These are phyloP conservation scores for Sphaerulina musiva DNA, from an alignment of 2,329 filamentous ascomycete genomes.

Conservation along the genomic window DNA sequence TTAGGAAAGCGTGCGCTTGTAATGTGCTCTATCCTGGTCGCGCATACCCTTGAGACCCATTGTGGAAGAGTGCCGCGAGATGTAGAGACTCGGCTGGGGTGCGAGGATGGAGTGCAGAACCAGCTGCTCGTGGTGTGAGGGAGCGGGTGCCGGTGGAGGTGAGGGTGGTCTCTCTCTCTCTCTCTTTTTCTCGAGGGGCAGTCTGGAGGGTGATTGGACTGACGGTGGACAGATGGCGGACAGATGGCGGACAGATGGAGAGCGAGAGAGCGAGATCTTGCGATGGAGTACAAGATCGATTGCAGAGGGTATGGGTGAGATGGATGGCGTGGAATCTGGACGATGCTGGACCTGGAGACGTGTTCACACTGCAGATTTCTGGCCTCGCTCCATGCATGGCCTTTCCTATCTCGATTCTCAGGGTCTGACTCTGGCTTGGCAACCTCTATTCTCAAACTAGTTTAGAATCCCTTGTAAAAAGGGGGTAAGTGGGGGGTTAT, in stretches of 20 bases:
- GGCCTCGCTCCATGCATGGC: neutral
- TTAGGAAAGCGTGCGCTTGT: constrained; percentile 16
- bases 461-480: too few species aligned
- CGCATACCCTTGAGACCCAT: constrained; percentile 23
- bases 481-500: too few species aligned
- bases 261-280: constrained; percentile 23
- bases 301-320: neutral
- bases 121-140: constrained; percentile 11
- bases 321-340: neutral
- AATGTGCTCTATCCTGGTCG: constrained; percentile 1
- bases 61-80: constrained; percentile 7
- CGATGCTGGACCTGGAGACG: neutral
- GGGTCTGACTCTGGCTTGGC: too few species aligned
- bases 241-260: constrained; percentile 1
- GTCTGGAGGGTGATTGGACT: neutral
- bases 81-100: constrained; percentile 10
- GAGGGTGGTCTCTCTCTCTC: neutral
- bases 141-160: neutral
- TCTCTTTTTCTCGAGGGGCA: too few species aligned
- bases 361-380: neutral
- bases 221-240: neutral
- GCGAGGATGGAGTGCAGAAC: constrained; percentile 9
- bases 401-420: too few species aligned
- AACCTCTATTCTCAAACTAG: too few species aligned
- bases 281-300: constrained; percentile 32